Conservation (phyloP, 768 basidiomycete genomes). For the Gelatoporia subvermispora region DNA sequence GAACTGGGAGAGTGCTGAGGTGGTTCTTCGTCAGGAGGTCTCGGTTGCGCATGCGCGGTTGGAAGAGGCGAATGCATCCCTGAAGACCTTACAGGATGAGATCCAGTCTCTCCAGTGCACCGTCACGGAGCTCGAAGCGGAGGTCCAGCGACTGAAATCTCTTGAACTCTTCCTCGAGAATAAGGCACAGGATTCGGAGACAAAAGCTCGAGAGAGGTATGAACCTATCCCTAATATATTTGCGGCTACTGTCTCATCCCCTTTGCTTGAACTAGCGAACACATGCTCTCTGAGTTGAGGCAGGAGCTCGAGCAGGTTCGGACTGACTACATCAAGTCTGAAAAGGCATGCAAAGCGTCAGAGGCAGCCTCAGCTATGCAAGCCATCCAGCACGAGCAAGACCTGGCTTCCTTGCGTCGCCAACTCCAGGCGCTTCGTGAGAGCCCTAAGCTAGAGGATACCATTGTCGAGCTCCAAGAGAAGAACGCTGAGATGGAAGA, state of each 20-base stretch:
- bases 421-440: constrained; percentile 51
- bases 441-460: constrained; percentile 50
- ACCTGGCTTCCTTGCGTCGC: constrained; percentile 50
- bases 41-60: constrained; percentile 34
- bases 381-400: constrained; percentile 62
- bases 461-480: constrained; percentile 58
- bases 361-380: constrained; percentile 66
- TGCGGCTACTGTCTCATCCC: neutral
- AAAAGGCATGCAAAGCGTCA: constrained; percentile 55
- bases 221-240: constrained; percentile 12
- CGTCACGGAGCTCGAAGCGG: constrained; percentile 56
- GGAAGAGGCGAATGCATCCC: constrained; percentile 32
- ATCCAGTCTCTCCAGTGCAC: constrained; percentile 47
- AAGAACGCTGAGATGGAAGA: constrained; percentile 75
- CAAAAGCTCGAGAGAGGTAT: constrained; percentile 58
- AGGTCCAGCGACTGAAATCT: constrained; percentile 60
- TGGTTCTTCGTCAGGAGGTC: constrained; percentile 16
- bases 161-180: constrained; percentile 58
- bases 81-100: constrained; percentile 43
- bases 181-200: constrained; percentile 53
- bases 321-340: constrained; percentile 43
- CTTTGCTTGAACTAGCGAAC: constrained; percentile 37
- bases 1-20: constrained; percentile 11
- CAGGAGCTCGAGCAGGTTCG: constrained; percentile 37
- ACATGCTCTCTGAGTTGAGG: constrained; percentile 34